Base-by-base conservation (phyloP, 192 early-diverging fungal species). In the Lunasporangiospora selenospora region DNA sequence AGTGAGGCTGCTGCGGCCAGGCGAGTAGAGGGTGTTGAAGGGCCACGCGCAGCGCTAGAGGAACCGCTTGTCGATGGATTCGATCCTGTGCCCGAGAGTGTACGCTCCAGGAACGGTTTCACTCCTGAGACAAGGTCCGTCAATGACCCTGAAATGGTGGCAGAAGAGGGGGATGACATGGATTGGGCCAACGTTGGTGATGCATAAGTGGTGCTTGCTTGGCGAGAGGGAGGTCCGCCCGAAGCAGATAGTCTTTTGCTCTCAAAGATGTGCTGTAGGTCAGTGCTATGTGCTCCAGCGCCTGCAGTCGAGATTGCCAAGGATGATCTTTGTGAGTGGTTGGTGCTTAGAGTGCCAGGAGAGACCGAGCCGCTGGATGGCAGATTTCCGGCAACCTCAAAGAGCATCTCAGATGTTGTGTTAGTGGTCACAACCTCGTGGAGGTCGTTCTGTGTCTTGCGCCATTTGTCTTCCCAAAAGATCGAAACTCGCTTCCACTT, bases 381-480 rank as follows among this genome's bases (percentile, higher is more conserved):
- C n/a, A n/a, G n/a, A n/a, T n/a, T n/a, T n/a, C n/a, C n/a, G n/a
- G n/a, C 67, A 50, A 55, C 52, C 41, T 73, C 65, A 53, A 47
- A 53, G 8, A 67, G 57, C 34, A 67, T 33, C 32, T 67, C 65
- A 10, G 65, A 53, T 3, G 39, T 59, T n/a, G 56, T 18, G 7
- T 50, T 50, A 4, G 19, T 59, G 1, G 65, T 67, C 10, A 59
- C 56, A n/a, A 50, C 56, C 50, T 67, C 65, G 32, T 67, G 65
- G 41, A 67, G 26, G 32, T 67, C 65, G 36, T 67, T 67, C 0
- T 55, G 56, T 9, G 55, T 67, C 56, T 67, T 67, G 49, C 65
- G 65, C 65, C 65, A 67, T 36, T 67, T 67, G 56, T 67, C 65
- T 32, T 67, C 65, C 65, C 65, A 67, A 29, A 59, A 67, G 26